Base-by-base conservation (phyloP, 2,329 filamentous ascomycete genomes). In the Colletotrichum limetticola region DNA sequence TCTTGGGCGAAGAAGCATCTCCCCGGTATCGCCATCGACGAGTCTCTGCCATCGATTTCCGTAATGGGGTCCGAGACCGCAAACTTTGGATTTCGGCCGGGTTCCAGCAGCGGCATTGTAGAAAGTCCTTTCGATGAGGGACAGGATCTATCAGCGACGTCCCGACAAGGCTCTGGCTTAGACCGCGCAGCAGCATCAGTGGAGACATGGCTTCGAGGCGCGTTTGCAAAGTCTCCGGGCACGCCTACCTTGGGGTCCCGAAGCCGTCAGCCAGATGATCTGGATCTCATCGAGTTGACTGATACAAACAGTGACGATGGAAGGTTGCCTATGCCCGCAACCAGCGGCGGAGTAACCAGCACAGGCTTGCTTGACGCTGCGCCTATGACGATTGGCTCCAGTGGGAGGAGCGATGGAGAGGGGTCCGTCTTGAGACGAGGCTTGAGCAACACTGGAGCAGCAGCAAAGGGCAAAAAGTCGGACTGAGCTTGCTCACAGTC, bases 191-290 rank as follows among this genome's bases (percentile, higher is more conserved):
- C 95, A 1, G 93, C 94, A 6, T 93, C 93, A 2, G 92, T 98
- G 35, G 97, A 98, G 83, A 93, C 92, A 1, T 99, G 97, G 95
- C 86, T 98, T 72, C 89, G 95, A 73, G 94, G 95, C 74, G 91
- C 97, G 49, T 94, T 95, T 72, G 86, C 88, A 6, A 92, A 92
- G 78, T 87, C 89, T 5, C 86, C 88, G 1, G 82, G 83, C 24
- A 89, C 88, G n/a, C 88, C 88, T 1, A 81, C 84, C 30, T 74
- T 85, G n/a, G 83, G 84, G 24, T 60, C 5, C 75, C 79, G 28
- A 72, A 78, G 80, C 76, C 76, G 79, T 77, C 86, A 80, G 77
- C 79, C 78, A 74, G 85, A 86, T 19, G 80, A 88, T 16, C 86
- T 88, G 4, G 93, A 95, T 81, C 81, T 94, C 53, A 95, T 95